phyloP scores from a whole-genome alignment of 345 rosid species.

The Sonneratia alba region DNA sequence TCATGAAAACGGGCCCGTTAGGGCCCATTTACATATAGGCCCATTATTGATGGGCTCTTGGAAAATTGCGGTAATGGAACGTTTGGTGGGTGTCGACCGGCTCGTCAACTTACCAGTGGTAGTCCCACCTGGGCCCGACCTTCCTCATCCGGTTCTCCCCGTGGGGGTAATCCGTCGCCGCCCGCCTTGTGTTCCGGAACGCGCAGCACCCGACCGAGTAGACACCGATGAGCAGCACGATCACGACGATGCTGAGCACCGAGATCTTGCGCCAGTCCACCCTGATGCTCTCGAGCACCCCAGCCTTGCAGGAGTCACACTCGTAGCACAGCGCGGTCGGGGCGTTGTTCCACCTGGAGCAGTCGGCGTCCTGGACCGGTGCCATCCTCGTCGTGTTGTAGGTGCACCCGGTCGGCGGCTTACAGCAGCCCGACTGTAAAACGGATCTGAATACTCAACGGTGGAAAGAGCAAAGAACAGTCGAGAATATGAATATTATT shows the following conservation, averaged over 20 bases:
- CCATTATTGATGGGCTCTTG: too few relatives aligned
- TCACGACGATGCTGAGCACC: conserved; percentile 52
- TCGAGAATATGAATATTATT: not conserved
- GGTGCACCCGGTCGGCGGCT: conserved; percentile 79
- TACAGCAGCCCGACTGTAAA: conserved; percentile 85
- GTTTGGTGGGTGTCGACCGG: too few relatives aligned
- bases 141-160: conserved; percentile 80
- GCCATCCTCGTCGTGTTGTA: conserved; percentile 36
- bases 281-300: conserved; percentile 67
- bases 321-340: conserved; percentile 62
- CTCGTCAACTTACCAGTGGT: conserved; percentile 37
- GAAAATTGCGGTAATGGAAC: too few relatives aligned
- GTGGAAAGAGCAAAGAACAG: too few relatives aligned
- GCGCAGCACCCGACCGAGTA: conserved; percentile 88
- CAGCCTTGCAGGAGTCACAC: conserved; percentile 93
- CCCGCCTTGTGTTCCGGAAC: conserved; percentile 56
- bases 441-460: not conserved
- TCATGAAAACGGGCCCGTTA: not conserved
- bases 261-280: conserved; percentile 81
- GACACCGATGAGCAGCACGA: conserved; percentile 57
- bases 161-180: conserved; percentile 65
- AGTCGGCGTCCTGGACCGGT: conserved; percentile 55
- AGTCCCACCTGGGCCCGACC: conserved; percentile 83
- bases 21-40: too few relatives aligned
- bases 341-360: conserved; percentile 66